Base-by-base conservation (phyloP, 1,284 basidiomycete species). In the Puccinia hordei region DNA sequence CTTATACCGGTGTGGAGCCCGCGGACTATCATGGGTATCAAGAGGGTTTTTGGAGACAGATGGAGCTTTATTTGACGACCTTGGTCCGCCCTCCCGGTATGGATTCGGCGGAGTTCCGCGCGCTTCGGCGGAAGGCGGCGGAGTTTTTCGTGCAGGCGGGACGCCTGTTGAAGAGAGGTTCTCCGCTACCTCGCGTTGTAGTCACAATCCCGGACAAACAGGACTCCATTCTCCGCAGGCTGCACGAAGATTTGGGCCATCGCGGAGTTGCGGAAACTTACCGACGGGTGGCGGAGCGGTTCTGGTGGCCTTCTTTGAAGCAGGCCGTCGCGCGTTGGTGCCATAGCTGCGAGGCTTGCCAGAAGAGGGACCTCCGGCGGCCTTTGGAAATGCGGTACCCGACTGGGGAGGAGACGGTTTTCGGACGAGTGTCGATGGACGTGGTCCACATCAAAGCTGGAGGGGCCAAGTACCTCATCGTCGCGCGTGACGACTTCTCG, bases 401-500 rank as follows among this genome's bases (percentile, higher is more conserved):
- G 17, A 68, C 65, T 22, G 65, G 35, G 6, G 24, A 38, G 24
- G 13, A 3, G 15, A 38, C 12, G 10, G 13, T 46, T 15, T 68
- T 68, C 41, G 65, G 41, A 35, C 5, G 51, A n/a, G 71, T 73
- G 9, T 15, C 51, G 1, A 19, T 73, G 51, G 74, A 77, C 46
- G 61, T 61, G 9, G 33, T 41, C 9, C 63, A 77, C 55, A 55
- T 77, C 27, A 81, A 81, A 35, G 61, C 80, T 15, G 59, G 53
- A 19, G 41, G 41, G 19, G 44, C 49, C 19, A 66, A 78, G 38
- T 81, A 76, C 55, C 22, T 76, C 4, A 59, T 81, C 17, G 73
- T 76, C 1, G 73, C 80, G 0, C 57, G 80, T 24, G 80, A 81
- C 53, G 24, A 81, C 59, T 73, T 81, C n/a, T 71, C 55, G 0